These are phyloP conservation scores for Aspergillus niger DNA, from an alignment of 2,329 filamentous ascomycete species.

Conservation along the genomic window DNA sequence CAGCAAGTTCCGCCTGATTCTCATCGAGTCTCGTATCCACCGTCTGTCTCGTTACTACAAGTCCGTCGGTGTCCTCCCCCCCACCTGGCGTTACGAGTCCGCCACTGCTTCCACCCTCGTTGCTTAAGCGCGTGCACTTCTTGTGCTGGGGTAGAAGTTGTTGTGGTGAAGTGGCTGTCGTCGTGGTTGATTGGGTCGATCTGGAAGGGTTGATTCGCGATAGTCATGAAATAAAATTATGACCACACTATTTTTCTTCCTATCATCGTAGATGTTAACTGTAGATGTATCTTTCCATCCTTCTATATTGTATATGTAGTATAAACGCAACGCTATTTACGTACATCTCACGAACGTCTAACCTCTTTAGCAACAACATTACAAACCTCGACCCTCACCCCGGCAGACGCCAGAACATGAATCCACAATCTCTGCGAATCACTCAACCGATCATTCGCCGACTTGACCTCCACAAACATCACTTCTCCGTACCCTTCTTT, in stretches of 20 bases:
- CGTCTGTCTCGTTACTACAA: constrained; percentile 99
- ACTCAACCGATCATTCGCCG: constrained; percentile 86
- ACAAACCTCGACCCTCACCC: constrained; percentile 81
- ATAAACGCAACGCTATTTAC: too few species aligned
- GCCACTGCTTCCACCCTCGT: constrained; percentile 94
- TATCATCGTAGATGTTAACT: neutral
- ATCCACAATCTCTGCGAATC: constrained; percentile 98
- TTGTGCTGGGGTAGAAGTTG: neutral
- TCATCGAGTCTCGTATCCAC: constrained; percentile 99
- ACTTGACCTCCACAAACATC: constrained; percentile 80
- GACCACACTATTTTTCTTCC: too few species aligned
- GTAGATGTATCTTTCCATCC: neutral
- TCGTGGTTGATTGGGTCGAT: neutral
- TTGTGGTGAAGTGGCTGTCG: neutral
- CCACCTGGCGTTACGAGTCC: constrained; percentile 99
- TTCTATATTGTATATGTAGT: too few species aligned
- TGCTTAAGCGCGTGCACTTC: constrained; percentile 60
- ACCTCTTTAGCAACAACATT: constrained; percentile 64
- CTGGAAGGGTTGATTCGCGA: neutral
- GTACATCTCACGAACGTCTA: neutral
- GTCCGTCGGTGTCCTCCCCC: constrained; percentile 79
- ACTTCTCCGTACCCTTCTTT: constrained; percentile 51
- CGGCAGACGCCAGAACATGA: constrained; percentile 82
- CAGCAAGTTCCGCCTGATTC: constrained; percentile 99
- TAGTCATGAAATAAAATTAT: too few species aligned